phyloP scores from a whole-genome alignment of 2,329 filamentous ascomycete species.

The Fusarium pseudoanthophilum region DNA sequence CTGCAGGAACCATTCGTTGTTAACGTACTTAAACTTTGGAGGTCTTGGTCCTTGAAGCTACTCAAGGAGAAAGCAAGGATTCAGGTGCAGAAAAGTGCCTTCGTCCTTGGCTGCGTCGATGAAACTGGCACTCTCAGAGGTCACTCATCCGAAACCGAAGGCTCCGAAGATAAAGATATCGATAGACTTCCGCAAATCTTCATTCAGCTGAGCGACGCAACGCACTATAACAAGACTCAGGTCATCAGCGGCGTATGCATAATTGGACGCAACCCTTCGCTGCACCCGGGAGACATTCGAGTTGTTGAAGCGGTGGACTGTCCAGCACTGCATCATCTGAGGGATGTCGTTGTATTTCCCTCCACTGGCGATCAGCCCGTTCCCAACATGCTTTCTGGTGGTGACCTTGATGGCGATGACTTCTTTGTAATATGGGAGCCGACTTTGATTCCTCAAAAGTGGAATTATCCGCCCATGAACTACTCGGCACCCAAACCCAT shows the following conservation, averaged over 20 bases:
- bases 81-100: conserved; percentile 82
- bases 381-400: conserved; percentile 94
- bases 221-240: conserved; percentile 64
- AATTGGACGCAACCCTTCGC: conserved; percentile 89
- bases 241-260: conserved; percentile 82
- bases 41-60: conserved; percentile 86
- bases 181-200: conserved; percentile 84
- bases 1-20: conserved; percentile 80
- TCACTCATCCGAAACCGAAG: conserved; percentile 64
- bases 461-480: conserved; percentile 82
- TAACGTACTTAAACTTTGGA: conserved; percentile 85
- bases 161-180: conserved; percentile 55
- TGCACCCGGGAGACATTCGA: conserved; percentile 92
- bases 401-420: conserved; percentile 95
- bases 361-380: conserved; percentile 84
- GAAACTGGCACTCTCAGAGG: conserved; percentile 82
- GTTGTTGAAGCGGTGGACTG: conserved; percentile 86
- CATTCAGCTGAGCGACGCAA: conserved; percentile 76
- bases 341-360: conserved; percentile 88
- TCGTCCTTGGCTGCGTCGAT: conserved; percentile 88
- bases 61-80: conserved; percentile 95
- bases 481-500: conserved; percentile 70
- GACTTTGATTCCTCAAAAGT: conserved; percentile 73
- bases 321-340: conserved; percentile 77
- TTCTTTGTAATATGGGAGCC: conserved; percentile 94